Evolutionary conservation across 768 basidiomycete genomes (phyloP), one percentile per base, ranked within the genome.

Genomic region (Favolaschia claudopus): DNA sequence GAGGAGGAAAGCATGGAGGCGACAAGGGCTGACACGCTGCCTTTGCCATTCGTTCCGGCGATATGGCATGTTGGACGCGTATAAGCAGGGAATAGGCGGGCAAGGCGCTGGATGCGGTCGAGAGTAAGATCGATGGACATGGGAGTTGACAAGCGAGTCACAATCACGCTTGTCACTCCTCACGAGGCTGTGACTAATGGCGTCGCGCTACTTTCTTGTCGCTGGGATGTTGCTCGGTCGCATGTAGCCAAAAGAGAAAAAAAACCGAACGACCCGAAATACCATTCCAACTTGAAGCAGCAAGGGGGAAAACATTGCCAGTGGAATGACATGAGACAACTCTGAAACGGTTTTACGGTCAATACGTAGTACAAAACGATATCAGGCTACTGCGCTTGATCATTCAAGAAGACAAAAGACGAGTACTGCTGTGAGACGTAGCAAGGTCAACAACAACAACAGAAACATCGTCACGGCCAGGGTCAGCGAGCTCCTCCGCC

Each of bases 11-110:
- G 76, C 66, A 93, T 90, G 38, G 93, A 93, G 0, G 92, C 85
- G 12, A 97, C 72, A 32, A 95, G 78, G 6, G 89, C 89, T 1
- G 94, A 88, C 13, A 96, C 93, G 65, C 93, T 96, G 32, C 97
- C 97, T 74, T 99, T 99, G 9, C 96, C 96, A 74, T 99, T 99
- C 0, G 97, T 99, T 0, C 97, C 97, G 8, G 95, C 88, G 55
- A 99, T 83, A 69, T 99, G 97, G 32, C 92, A 79, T 1, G 95
- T 93, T 0, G 95, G 96, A 2, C 92, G 83, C 0, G 80, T 85
- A 68, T 91, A 89, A 0, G 79, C 74, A 0, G 85, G 86, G 5
- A 96, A 74, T 64, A 80, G 67, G 3, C 70, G 56, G 31, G 89
- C 80, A 0, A 95, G 79, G 4, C 55, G 70, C 38, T 70, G 67